Base-by-base conservation (phyloP, 163 green algal species). In the Picocystis sp. region DNA sequence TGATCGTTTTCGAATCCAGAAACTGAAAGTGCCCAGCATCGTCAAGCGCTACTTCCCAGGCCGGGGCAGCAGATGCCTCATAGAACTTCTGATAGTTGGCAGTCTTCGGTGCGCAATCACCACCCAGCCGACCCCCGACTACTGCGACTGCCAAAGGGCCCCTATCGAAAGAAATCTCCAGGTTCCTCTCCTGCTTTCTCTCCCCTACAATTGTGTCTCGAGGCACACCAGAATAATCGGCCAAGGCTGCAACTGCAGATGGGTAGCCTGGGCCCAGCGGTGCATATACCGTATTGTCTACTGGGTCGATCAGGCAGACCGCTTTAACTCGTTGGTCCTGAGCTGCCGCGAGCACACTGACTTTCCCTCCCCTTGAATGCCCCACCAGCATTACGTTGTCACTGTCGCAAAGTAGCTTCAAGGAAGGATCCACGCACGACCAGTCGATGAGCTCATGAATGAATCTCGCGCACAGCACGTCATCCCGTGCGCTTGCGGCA, bases 251-350 rank as follows among this genome's bases (percentile, higher is more conserved):
- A 6, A 79, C 50, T 11, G 75, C 79, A 2, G 76, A 86, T 2
- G 78, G 78, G 47, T 72, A 87, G 14, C 69, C 70, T 11, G 64
- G 60, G 21, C 61, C 65, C 9, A 74, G 23, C 0, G 71, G 73
- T 2, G 73, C 76, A 43, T 78, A 92, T 19, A 80, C 61, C 3
- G 84, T 94, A 57, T 85, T 87, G 64, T 94, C 84, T 3, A 94
- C 85, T 2, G 85, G 85, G 63, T 94, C 86, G 0, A 94, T 53
- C 11, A 95, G 70, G 48, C 71, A 85, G 42, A 94, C 45, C 0
- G 83, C 78, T 0, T 59, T 56, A 5, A 95, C 81, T 0, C 86
- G 67, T 0, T 58, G 15, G 57, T 96, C 86, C 22, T 63, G 34
- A 1, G 67, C 56, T 11, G 78, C 85, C 8, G 77, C 70, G 42